Conservation (phyloP, 2,329 filamentous ascomycete species). For the Pyrenochaeta sp. region DNA sequence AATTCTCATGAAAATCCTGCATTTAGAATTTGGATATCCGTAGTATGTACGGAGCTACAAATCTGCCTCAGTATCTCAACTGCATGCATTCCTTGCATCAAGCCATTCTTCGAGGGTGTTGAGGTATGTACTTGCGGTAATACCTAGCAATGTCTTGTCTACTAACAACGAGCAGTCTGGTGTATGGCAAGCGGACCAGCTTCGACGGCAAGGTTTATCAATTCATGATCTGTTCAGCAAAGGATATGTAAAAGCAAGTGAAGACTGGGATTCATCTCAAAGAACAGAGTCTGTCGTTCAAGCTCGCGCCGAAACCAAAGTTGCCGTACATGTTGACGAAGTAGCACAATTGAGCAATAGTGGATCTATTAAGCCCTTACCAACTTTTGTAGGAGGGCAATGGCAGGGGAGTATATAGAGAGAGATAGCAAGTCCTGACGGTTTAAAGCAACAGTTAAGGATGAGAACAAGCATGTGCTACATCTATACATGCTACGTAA, state of each 20-base stretch:
- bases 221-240: not conserved
- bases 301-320: not conserved
- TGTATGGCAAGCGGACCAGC: not conserved
- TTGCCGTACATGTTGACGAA: not conserved
- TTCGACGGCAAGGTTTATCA: not conserved
- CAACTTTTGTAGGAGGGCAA: not conserved
- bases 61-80: conserved; percentile 28
- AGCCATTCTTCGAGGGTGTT: conserved; percentile 21
- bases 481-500: no score
- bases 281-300: not conserved
- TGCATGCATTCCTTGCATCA: conserved; percentile 34
- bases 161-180: not conserved
- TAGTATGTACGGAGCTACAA: conserved; percentile 26
- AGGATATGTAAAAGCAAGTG: not conserved
- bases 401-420: not conserved
- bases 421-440: not conserved
- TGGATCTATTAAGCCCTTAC: not conserved
- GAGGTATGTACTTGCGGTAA: conserved; percentile 1
- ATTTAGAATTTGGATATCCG: conserved; percentile 30
- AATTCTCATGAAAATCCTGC: conserved; percentile 27
- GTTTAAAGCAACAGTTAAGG: no score
- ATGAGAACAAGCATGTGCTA: no score
- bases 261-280: not conserved
- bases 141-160: not conserved
- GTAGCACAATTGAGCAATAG: not conserved